Evolutionary conservation across 2,329 filamentous ascomycete genomes (phyloP).

Genomic region (Penicillium sp.): DNA sequence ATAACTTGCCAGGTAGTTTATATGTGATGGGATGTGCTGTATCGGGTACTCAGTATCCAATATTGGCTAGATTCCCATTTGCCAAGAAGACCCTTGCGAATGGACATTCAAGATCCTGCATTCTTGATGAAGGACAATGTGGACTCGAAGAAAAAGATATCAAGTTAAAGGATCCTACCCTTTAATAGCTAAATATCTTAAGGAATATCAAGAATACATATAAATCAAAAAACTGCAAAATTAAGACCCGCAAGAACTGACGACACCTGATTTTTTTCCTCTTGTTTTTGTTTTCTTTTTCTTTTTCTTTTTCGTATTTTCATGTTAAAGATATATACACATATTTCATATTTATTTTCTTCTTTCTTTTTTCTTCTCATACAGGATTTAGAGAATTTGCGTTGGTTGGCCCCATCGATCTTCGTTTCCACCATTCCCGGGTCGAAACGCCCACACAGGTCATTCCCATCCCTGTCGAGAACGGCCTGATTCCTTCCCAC

Average conservation of each 20-base stretch:
- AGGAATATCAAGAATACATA: neutral
- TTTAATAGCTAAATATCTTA: neutral
- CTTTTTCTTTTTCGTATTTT: neutral
- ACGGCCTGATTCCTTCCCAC: slow-evolving; percentile 19
- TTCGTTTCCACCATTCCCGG: slow-evolving; percentile 31
- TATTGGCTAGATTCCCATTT: slow-evolving; percentile 2
- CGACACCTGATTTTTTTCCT: neutral
- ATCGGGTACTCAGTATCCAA: neutral
- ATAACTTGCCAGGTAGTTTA: neutral
- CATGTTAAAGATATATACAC: neutral
- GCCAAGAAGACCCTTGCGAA: slow-evolving; percentile 22
- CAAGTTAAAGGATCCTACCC: neutral
- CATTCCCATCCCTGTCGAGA: slow-evolving; percentile 37
- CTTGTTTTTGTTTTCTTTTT: neutral
- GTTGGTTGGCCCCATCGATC: slow-evolving; percentile 28
- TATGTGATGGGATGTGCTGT: neutral
- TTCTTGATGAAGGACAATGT: slow-evolving; percentile 16
- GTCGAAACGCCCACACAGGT: slow-evolving; percentile 28
- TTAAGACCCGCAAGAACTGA: slow-evolving; percentile 2
- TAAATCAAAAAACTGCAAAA: neutral
- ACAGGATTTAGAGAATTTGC: slow-evolving; percentile 1
- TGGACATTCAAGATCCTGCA: slow-evolving; percentile 20
- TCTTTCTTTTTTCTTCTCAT: slow-evolving; percentile 6
- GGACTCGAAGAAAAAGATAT: slow-evolving; percentile 1
- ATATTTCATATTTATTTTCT: neutral